Percentiles rank a stretch among this genome's conserved stretches.
Conservation (phyloP, 202 grass and related monocot genomes). For the Panicum virgatum region DNA sequence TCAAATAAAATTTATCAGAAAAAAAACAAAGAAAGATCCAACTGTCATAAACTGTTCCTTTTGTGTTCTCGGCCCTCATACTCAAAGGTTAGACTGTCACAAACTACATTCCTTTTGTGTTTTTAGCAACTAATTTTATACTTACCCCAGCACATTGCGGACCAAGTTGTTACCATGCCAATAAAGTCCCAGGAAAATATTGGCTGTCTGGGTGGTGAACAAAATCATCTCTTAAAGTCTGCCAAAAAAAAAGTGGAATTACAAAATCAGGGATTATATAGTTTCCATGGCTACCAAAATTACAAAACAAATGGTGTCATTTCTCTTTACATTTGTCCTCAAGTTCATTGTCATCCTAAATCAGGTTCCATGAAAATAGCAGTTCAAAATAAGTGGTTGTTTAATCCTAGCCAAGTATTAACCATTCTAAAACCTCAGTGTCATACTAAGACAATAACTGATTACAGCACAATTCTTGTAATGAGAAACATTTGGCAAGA, state of each 20-base stretch:
- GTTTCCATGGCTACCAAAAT: background rate
- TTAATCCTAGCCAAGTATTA: background rate
- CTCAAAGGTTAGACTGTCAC: background rate
- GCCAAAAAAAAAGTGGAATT: background rate
- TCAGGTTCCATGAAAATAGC: background rate
- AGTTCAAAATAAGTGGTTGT: background rate
- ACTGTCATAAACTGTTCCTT: background rate
- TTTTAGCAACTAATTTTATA: background rate
- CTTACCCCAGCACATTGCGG: background rate
- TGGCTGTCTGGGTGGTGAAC: background rate
- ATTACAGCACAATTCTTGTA: background rate
- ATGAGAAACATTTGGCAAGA: background rate
- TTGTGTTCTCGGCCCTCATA: slow-evolving; percentile 3
- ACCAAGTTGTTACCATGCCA: background rate
- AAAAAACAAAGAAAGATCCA: background rate
- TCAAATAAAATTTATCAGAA: background rate
- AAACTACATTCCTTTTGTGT: background rate
- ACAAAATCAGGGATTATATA: background rate
- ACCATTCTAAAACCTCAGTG: background rate
- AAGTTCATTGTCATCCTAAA: background rate
- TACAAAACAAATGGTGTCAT: background rate
- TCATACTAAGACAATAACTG: background rate
- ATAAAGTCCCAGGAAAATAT: background rate
- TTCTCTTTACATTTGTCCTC: background rate
- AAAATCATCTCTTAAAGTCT: background rate